These are phyloP conservation scores for Parastagonospora nodorum DNA, from an alignment of 2,329 filamentous ascomycete genomes.

Conservation along the genomic window DNA sequence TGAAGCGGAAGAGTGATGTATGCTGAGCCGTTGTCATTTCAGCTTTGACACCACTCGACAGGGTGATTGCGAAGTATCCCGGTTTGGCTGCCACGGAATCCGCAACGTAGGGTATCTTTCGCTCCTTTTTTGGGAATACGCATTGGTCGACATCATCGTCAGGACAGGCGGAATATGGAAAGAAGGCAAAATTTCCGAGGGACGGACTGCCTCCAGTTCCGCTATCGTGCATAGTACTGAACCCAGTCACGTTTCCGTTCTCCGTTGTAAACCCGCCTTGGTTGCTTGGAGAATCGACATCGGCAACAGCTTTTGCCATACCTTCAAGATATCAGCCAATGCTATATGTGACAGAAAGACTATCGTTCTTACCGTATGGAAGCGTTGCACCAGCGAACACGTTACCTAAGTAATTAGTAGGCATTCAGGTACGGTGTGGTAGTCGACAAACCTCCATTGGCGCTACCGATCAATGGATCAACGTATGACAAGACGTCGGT, in stretches of 20 bases:
- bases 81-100: conserved; percentile 62
- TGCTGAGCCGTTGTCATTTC: conserved; percentile 73
- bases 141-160: conserved; percentile 53
- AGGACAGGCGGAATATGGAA: conserved; percentile 43
- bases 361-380: conserved; percentile 45
- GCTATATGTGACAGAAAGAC: neutral
- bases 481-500: conserved; percentile 35
- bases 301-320: conserved; percentile 48
- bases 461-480: conserved; percentile 66
- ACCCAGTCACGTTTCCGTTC: conserved; percentile 57
- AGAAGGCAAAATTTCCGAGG: conserved; percentile 49
- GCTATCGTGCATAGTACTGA: conserved; percentile 64
- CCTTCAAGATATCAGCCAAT: conserved; percentile 17
- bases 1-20: conserved; percentile 69
- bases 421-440: neutral
- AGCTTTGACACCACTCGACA: conserved; percentile 62
- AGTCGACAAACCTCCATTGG: conserved; percentile 56
- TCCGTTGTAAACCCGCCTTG: conserved; percentile 64
- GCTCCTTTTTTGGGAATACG: conserved; percentile 60
- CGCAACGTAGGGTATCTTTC: conserved; percentile 55
- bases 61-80: conserved; percentile 67
- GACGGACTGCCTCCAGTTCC: conserved; percentile 57
- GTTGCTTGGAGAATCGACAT: conserved; percentile 56
- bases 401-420: conserved; percentile 45
- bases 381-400: conserved; percentile 62